Base-by-base conservation (phyloP, 2,329 filamentous ascomycete genomes). In the Penicillium brasilianum region DNA sequence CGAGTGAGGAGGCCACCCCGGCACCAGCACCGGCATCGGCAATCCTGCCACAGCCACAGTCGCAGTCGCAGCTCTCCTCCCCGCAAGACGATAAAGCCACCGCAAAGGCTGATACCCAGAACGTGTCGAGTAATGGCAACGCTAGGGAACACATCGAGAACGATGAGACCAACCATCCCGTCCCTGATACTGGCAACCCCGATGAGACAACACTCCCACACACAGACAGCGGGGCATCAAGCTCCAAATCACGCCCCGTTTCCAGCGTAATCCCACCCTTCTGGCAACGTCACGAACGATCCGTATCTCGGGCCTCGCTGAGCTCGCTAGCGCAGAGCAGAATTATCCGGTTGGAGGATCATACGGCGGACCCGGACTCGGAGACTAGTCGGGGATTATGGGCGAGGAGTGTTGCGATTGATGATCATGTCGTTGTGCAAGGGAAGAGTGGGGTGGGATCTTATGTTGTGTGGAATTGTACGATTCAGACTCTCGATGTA, bases 391-490 rank as follows among this genome's bases (percentile, higher is more conserved):
- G 82, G 43, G 82, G 84, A 0, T 80, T 88, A 58, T 90, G 87
- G 87, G 87, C 87, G 9, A 83, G 81, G 55, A 82, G 83, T 58
- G 87, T 88, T 43, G 79, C 81, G 7, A 85, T 90, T 55, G 83
- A 87, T 58, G 86, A 88, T 70, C 84, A 88, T 77, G 82, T 84
- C 36, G 81, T 89, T 65, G 83, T 90, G 32, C 82, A 83, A 62
- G 87, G 86, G 9, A 83, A 80, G 55, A 80, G 83, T 4, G 84
- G 84, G 6, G 79, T 88, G 51, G 94, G 94, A n/a, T 91, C 93
- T 1, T 99, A 98, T 79, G 92, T 97, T 1, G 93, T 97, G 8
- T 99, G 92, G 91, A 95, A 92, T 73, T 93, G 95, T 71, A 87
- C 85, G 51, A 91, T 99, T 48, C 88, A 95, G 75, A 97, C 93